phyloP scores from a whole-genome alignment of 805 yeast species.

The Debaryomyces prosopidis region DNA sequence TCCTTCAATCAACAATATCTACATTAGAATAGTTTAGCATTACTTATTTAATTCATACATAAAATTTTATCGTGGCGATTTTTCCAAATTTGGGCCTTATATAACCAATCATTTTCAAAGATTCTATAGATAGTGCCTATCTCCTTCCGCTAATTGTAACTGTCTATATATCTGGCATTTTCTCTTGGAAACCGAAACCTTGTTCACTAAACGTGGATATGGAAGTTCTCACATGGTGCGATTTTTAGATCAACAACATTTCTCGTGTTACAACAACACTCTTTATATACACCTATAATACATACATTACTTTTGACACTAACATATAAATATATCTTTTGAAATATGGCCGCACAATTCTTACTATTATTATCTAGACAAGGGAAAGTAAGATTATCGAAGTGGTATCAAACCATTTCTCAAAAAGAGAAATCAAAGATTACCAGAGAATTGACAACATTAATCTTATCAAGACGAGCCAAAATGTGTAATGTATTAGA shows the following conservation, averaged over 20 bases:
- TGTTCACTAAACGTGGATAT: background rate
- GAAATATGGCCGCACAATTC: conserved; percentile 72
- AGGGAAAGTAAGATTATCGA: conserved; percentile 89
- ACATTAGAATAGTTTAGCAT: conserved; percentile 30
- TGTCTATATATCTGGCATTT: no score
- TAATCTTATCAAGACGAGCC: conserved; percentile 80
- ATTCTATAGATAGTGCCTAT: no score
- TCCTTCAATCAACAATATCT: conserved; percentile 37
- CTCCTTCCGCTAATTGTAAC: no score
- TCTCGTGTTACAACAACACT: background rate
- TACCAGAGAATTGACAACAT: conserved; percentile 80
- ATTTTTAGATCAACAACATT: background rate
- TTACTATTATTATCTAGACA: conserved; percentile 84
- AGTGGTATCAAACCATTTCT: conserved; percentile 88
- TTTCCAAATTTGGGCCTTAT: background rate
- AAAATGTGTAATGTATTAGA: conserved; percentile 96
- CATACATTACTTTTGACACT: background rate
- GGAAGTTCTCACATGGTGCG: background rate
- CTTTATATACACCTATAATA: background rate
- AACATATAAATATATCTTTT: background rate
- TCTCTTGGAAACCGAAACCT: no score
- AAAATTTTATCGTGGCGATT: background rate
- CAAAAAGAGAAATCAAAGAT: conserved; percentile 84
- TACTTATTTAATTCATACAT: background rate
- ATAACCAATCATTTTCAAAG: no score